phyloP scores from a whole-genome alignment of 1,284 basidiomycete species.

The Vanrija pseudolonga region DNA sequence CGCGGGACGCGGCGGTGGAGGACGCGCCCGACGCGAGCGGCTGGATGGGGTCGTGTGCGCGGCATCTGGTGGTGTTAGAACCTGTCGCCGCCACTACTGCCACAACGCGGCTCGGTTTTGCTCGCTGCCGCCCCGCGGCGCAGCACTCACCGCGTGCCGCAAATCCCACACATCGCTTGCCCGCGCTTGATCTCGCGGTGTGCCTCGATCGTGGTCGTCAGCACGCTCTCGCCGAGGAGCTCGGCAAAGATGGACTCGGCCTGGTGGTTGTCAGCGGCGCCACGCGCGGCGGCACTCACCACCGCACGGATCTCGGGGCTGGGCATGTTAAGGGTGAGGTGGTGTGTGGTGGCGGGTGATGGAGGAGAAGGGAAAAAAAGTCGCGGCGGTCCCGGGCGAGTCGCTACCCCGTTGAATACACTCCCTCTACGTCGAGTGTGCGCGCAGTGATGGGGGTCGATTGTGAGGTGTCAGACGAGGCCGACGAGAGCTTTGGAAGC shows the following conservation, averaged over 20 bases:
- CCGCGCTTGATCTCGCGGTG: constrained; percentile 44
- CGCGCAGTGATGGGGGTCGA: no score
- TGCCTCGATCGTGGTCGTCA: constrained; percentile 34
- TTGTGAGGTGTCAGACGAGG: no score
- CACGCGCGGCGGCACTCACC: neutral
- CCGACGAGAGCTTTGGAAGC: no score
- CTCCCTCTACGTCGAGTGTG: no score
- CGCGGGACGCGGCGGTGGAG: constrained; percentile 15
- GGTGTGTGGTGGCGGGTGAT: no score
- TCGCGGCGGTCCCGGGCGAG: no score
- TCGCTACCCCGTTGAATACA: no score
- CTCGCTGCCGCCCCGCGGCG: no score
- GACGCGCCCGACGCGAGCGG: constrained; percentile 6
- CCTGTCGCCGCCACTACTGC: no score
- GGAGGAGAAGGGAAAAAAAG: no score
- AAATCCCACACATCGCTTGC: constrained; percentile 21
- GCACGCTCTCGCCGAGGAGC: constrained; percentile 34
- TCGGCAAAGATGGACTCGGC: constrained; percentile 35
- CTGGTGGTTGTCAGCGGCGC: constrained; percentile 12
- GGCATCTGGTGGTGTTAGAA: constrained; percentile 11
- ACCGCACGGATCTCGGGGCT: constrained; percentile 10
- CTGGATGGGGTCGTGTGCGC: constrained; percentile 13
- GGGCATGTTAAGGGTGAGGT: neutral
- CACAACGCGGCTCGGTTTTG: no score
- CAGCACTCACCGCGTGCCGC: constrained; percentile 35